Evolutionary conservation across 2,329 filamentous ascomycete species (phyloP).

Genomic region (Fusarium metavorans): DNA sequence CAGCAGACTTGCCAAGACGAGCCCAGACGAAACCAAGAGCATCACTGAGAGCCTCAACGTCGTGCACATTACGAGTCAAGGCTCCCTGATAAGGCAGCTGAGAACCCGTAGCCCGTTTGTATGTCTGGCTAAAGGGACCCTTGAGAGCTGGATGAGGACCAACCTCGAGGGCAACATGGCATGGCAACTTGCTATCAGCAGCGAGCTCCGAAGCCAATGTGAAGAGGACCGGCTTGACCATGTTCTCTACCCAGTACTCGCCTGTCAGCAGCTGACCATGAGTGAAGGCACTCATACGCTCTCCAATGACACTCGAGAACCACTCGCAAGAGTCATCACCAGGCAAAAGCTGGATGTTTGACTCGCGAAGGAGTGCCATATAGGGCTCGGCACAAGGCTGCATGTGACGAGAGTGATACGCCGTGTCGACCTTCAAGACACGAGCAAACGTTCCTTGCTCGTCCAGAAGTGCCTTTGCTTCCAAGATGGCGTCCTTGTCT

Average conservation of each 20-base stretch:
- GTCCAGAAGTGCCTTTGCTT: background rate
- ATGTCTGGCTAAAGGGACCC: background rate
- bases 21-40: background rate
- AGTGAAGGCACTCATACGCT: background rate
- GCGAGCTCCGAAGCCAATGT: background rate
- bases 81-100: background rate
- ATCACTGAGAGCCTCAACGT: background rate
- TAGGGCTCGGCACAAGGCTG: conserved; percentile 4
- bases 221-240: background rate
- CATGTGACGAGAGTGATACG: conserved; percentile 12
- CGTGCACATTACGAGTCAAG: background rate
- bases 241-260: conserved; percentile 9
- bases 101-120: background rate
- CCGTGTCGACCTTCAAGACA: conserved; percentile 5
- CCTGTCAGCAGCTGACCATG: background rate
- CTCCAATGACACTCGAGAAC: conserved; percentile 1
- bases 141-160: conserved; percentile 4
- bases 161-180: background rate
- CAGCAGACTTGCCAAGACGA: background rate
- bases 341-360: background rate
- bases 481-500: conserved; percentile 1
- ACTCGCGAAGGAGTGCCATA: background rate
- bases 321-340: background rate
- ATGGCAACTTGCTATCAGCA: background rate
- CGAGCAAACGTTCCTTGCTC: background rate